These are phyloP conservation scores for Cryptococcus sp. DNA, from an alignment of 1,284 basidiomycete genomes.

Conservation along the genomic window DNA sequence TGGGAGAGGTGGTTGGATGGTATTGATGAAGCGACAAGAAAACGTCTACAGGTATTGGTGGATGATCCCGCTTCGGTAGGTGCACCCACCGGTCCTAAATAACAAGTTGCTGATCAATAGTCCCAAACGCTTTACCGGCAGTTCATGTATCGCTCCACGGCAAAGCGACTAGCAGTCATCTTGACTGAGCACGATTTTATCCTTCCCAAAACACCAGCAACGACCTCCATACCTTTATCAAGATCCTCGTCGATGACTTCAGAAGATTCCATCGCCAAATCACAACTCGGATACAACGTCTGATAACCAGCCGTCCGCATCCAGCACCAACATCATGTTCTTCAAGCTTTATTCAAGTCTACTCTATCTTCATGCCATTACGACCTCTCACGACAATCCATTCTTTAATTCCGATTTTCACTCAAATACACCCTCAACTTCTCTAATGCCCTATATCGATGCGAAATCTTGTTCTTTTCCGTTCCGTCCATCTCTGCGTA, in stretches of 20 bases:
- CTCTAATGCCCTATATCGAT: slow-evolving; percentile 80
- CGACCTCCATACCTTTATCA: slow-evolving; percentile 2
- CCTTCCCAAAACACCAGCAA: neutral
- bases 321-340: too few relatives aligned
- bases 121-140: slow-evolving; percentile 10
- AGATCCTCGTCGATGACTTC: neutral
- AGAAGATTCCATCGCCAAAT: too few relatives aligned
- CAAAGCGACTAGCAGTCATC: neutral
- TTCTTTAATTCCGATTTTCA: slow-evolving; percentile 16
- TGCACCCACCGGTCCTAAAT: neutral
- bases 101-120: slow-evolving; percentile 2
- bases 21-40: slow-evolving; percentile 3
- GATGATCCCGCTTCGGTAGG: slow-evolving; percentile 20
- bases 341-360: too few relatives aligned
- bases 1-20: slow-evolving; percentile 32
- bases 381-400: too few relatives aligned
- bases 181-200: too few relatives aligned
- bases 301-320: neutral
- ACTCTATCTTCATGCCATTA: too few relatives aligned
- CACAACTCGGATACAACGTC: too few relatives aligned
- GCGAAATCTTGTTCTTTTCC: slow-evolving; percentile 85
- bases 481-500: slow-evolving; percentile 90
- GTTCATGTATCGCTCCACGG: slow-evolving; percentile 13
- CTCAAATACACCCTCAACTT: slow-evolving; percentile 68
- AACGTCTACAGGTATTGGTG: slow-evolving; percentile 14